phyloP scores from a whole-genome alignment of 768 basidiomycete species.

The Trametes punicea region DNA sequence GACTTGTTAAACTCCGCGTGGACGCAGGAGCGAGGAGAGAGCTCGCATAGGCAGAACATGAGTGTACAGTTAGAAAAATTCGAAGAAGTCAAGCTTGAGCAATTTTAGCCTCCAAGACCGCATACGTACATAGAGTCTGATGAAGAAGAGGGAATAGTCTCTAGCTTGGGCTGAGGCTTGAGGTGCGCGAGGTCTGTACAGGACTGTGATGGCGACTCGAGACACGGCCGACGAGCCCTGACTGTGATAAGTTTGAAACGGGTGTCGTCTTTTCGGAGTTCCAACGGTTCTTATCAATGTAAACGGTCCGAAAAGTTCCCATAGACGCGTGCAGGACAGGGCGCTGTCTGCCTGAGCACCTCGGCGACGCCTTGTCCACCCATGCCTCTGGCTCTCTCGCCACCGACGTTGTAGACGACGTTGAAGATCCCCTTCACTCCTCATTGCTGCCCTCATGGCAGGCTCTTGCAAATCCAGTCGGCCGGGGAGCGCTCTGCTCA shows the following conservation, averaged over 20 bases:
- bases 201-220: too few species aligned
- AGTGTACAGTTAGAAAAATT: too few species aligned
- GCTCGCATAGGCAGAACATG: too few species aligned
- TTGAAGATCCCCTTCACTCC: slow-evolving; percentile 6
- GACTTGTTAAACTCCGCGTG: too few species aligned
- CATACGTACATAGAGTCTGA: too few species aligned
- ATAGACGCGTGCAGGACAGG: not conserved
- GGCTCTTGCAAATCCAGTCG: not conserved
- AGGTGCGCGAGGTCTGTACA: too few species aligned
- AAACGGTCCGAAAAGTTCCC: not conserved
- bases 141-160: too few species aligned
- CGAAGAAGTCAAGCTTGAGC: too few species aligned
- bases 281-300: not conserved
- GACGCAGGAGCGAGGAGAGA: too few species aligned
- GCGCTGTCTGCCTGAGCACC: slow-evolving; percentile 2
- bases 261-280: slow-evolving; percentile 7
- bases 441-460: slow-evolving; percentile 13
- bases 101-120: too few species aligned
- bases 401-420: slow-evolving; percentile 9
- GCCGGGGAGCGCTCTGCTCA: slow-evolving; percentile 3
- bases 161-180: too few species aligned
- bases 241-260: not conserved
- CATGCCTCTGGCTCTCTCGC: slow-evolving; percentile 12
- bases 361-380: slow-evolving; percentile 9
- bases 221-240: too few species aligned